A percentile compares a stretch with the other conserved stretches of the same genome.
Evolutionary conservation across 2,329 filamentous ascomycete genomes (phyloP).

Genomic region (Leptoxyphium fumago): DNA sequence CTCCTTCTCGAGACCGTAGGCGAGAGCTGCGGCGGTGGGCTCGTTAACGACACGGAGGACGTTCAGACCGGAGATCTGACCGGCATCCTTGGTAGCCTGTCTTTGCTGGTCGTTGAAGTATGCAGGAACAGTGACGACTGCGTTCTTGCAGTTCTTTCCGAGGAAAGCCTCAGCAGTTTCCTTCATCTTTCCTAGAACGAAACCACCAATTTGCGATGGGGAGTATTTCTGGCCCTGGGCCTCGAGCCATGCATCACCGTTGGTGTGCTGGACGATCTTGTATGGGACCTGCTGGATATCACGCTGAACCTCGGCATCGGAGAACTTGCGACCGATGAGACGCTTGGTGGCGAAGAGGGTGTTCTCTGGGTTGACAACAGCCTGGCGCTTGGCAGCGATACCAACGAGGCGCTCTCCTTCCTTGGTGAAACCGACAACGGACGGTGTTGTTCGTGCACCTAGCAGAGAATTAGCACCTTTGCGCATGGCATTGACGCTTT

Average conservation of each 20-base stretch:
- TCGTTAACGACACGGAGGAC: conserved; percentile 97
- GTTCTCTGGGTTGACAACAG: conserved; percentile 96
- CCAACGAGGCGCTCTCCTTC: conserved; percentile 92
- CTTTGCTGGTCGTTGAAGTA: conserved; percentile 99
- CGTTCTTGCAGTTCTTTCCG: conserved; percentile 82
- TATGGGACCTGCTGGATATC: conserved; percentile 96
- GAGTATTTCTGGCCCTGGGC: conserved; percentile 92
- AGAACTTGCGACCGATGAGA: conserved; percentile 96
- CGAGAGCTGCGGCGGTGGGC: conserved; percentile 87
- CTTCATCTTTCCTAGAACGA: conserved; percentile 97
- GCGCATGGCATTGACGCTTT: conserved; percentile 1
- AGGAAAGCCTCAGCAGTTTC: conserved; percentile 93
- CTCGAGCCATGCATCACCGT: conserved; percentile 92
- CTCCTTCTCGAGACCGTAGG: conserved; percentile 93
- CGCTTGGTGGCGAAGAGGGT: conserved; percentile 97
- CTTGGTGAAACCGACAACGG: conserved; percentile 88
- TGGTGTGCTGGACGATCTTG: conserved; percentile 95
- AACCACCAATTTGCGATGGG: conserved; percentile 94
- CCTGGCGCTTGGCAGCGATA: conserved; percentile 95
- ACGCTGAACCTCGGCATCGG: conserved; percentile 81
- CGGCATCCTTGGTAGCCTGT: conserved; percentile 95
- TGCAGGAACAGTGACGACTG: conserved; percentile 88
- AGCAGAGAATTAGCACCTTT: conserved; percentile 2
- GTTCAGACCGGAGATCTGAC: conserved; percentile 89
- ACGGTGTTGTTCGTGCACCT: conserved; percentile 84